Evolutionary conservation across 768 basidiomycete species (phyloP).

Genomic region (Glaciozyma martinii): DNA sequence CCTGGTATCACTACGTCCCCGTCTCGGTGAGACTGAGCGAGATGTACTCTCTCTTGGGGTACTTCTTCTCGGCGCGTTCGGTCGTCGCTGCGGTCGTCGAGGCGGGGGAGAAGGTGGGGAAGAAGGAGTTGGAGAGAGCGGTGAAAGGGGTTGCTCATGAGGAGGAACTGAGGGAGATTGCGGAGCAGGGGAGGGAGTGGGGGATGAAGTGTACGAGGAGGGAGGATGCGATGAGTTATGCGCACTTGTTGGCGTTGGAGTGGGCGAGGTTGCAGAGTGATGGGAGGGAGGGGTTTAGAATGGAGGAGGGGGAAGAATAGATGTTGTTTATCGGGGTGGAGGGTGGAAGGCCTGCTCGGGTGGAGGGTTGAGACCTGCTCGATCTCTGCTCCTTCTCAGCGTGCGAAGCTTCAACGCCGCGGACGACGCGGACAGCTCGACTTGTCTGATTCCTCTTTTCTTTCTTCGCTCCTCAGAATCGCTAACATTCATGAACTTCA

Average conservation of each 20-base stretch:
- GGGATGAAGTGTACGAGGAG: constrained; percentile 6
- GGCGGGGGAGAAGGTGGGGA: not conserved
- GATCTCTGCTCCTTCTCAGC: no score
- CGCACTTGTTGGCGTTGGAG: constrained; percentile 8
- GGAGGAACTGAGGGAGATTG: not conserved
- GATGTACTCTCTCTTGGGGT: constrained; percentile 9
- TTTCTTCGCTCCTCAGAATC: no score
- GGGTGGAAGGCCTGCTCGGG: no score
- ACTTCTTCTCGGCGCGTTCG: constrained; percentile 11
- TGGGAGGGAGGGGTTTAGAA: not conserved
- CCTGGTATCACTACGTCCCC: constrained; percentile 18
- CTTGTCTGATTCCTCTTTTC: no score
- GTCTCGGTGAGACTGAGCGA: not conserved
- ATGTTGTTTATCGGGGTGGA: no score
- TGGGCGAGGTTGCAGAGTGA: constrained; percentile 10
- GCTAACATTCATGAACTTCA: no score
- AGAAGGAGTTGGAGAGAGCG: not conserved
- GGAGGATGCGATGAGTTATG: constrained; percentile 12
- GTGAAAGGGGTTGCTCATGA: not conserved
- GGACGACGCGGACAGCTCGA: no score
- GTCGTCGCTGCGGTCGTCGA: not conserved
- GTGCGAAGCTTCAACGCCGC: no score
- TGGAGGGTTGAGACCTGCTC: no score
- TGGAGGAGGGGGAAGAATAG: not conserved
- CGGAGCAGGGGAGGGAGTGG: constrained; percentile 4